Evolutionary conservation across 2,329 filamentous ascomycete species (phyloP).

Genomic region (Aspergillus sp.): DNA sequence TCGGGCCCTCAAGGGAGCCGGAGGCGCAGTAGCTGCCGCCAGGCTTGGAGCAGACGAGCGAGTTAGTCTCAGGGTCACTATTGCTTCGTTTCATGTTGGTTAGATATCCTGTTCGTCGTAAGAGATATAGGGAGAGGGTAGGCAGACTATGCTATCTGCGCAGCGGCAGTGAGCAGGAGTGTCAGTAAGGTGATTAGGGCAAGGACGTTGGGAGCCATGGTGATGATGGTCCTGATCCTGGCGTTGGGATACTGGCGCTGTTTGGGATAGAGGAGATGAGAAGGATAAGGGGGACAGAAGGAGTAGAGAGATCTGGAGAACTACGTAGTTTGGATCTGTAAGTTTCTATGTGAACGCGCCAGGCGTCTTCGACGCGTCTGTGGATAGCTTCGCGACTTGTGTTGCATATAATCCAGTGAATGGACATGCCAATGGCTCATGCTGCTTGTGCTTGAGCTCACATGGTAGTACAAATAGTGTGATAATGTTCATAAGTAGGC

Average conservation of each 20-base stretch:
- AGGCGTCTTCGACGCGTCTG: not conserved
- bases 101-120: not conserved
- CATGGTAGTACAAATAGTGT: not conserved
- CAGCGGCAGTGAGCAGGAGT: not conserved
- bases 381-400: not conserved
- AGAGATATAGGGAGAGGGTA: not conserved
- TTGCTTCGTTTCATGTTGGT: not conserved
- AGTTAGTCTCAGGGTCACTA: constrained; percentile 21
- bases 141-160: constrained; percentile 19
- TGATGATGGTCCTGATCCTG: not conserved
- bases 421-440: not conserved
- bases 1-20: constrained; percentile 19
- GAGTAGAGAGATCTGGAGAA: not conserved
- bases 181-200: not conserved
- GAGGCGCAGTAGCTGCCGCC: constrained; percentile 22
- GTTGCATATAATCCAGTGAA: not conserved
- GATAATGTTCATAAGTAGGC: not conserved
- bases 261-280: not conserved
- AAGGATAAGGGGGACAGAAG: not conserved
- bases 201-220: not conserved
- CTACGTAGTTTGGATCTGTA: not conserved
- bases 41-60: constrained; percentile 21
- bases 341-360: not conserved
- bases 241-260: not conserved
- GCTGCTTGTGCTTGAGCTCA: not conserved